A percentile compares a stretch with the other conserved stretches of the same genome.
Conservation (phyloP, 2,329 filamentous ascomycete genomes). For the Fonsecaea erecta region DNA sequence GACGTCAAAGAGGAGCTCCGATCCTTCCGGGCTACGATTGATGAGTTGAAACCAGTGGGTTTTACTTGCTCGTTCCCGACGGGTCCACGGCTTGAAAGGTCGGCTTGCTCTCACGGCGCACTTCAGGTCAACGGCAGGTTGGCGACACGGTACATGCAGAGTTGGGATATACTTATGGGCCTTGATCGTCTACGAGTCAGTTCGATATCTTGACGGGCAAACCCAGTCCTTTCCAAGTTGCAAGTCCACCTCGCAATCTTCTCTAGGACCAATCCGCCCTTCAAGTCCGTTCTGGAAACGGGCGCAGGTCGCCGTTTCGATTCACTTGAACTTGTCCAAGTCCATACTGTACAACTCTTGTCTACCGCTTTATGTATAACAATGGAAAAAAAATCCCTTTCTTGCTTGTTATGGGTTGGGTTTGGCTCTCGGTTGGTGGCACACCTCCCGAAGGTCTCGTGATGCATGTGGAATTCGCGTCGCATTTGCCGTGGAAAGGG, state of each 20-base stretch:
- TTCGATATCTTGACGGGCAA: constrained; percentile 12
- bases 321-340: constrained; percentile 3
- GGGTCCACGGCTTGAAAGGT: neutral
- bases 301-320: constrained; percentile 23
- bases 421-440: neutral
- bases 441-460: neutral
- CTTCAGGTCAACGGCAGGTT: constrained; percentile 3
- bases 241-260: constrained; percentile 4
- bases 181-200: constrained; percentile 11
- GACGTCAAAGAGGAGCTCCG: constrained; percentile 45
- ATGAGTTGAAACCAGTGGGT: constrained; percentile 12
- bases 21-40: constrained; percentile 44
- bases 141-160: constrained; percentile 5
- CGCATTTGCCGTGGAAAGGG: neutral
- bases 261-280: constrained; percentile 3
- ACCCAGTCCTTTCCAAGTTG: constrained; percentile 2
- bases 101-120: neutral
- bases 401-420: neutral
- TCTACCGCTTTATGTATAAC: constrained; percentile 13
- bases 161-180: constrained; percentile 9
- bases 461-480: neutral
- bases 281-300: constrained; percentile 9
- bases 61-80: constrained; percentile 1
- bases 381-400: constrained; percentile 1
- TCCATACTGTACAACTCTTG: constrained; percentile 18